A percentile compares a stretch with the other conserved stretches of the same genome.
Conservation (phyloP, 2,329 filamentous ascomycete genomes). For the Penicillium sp. region DNA sequence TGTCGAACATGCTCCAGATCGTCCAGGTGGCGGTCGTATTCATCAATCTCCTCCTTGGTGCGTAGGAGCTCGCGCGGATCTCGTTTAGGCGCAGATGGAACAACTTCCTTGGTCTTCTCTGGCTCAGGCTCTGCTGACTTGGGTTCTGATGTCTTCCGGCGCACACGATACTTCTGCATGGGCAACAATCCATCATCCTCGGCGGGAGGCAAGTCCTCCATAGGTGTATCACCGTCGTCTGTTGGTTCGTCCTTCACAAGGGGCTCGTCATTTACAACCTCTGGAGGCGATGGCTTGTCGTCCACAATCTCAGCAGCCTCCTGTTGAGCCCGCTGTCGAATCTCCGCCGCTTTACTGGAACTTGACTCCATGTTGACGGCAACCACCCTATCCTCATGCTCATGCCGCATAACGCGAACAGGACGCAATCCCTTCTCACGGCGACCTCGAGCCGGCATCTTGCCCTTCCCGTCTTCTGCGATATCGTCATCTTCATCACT, state of each 20-base stretch:
- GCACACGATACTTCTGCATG: slow-evolving; percentile 35
- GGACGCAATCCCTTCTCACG: slow-evolving; percentile 45
- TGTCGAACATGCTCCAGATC: slow-evolving; percentile 43
- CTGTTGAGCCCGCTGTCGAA: slow-evolving; percentile 35
- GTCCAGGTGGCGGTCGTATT: slow-evolving; percentile 42
- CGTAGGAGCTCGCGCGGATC: slow-evolving; percentile 37
- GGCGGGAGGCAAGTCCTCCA: slow-evolving; percentile 34
- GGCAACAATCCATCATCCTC: slow-evolving; percentile 38
- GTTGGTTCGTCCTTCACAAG: slow-evolving; percentile 55
- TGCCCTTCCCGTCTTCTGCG: slow-evolving; percentile 32
- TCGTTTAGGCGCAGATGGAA: not conserved
- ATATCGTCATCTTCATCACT: slow-evolving; percentile 45
- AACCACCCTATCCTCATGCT: slow-evolving; percentile 55
- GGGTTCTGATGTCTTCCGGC: slow-evolving; percentile 30
- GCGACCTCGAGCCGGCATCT: slow-evolving; percentile 27
- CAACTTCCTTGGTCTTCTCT: not conserved
- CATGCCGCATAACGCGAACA: slow-evolving; percentile 56
- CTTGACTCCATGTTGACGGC: slow-evolving; percentile 57
- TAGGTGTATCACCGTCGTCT: slow-evolving; percentile 47
- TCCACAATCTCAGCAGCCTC: slow-evolving; percentile 33
- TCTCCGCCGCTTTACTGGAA: slow-evolving; percentile 44
- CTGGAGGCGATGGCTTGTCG: slow-evolving; percentile 16
- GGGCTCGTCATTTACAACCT: slow-evolving; percentile 21
- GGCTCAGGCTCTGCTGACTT: slow-evolving; percentile 13
- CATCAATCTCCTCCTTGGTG: slow-evolving; percentile 43